These are phyloP conservation scores for Sclerotinia nivalis DNA, from an alignment of 2,329 filamentous ascomycete species.

Conservation along the genomic window DNA sequence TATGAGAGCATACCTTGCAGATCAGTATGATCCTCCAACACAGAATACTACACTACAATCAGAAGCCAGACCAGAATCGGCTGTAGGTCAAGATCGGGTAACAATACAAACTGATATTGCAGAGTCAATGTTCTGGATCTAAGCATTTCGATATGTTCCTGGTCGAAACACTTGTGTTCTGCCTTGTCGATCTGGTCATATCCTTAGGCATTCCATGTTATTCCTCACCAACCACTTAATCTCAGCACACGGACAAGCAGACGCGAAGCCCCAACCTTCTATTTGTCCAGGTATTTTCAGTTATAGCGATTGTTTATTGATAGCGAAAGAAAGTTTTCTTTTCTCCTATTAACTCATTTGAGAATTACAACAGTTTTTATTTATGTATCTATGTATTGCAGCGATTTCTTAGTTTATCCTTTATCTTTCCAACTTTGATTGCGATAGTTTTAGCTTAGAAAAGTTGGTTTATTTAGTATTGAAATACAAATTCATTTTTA, in stretches of 20 bases:
- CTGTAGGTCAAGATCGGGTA: constrained; percentile 12
- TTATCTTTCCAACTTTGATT: neutral
- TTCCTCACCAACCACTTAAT: neutral
- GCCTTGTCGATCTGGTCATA: neutral
- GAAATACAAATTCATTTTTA: neutral
- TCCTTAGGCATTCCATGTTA: neutral
- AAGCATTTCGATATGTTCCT: neutral
- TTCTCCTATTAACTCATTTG: neutral
- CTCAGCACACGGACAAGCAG: neutral
- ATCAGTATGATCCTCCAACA: constrained; percentile 53
- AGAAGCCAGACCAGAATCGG: neutral
- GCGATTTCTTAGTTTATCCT: neutral
- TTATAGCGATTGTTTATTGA: neutral
- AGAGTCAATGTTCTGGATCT: constrained; percentile 48
- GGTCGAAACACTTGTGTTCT: neutral
- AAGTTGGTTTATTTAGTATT: neutral
- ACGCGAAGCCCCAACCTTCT: too few relatives aligned
- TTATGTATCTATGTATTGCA: neutral
- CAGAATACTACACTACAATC: neutral
- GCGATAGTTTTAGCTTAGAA: neutral
- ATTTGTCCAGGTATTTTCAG: neutral
- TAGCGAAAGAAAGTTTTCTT: neutral
- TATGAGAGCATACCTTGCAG: constrained; percentile 68
- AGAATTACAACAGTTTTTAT: neutral
- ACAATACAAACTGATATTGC: constrained; percentile 38